Conservation (phyloP, 331 rosid genomes). For the Stylosanthes scabra region DNA sequence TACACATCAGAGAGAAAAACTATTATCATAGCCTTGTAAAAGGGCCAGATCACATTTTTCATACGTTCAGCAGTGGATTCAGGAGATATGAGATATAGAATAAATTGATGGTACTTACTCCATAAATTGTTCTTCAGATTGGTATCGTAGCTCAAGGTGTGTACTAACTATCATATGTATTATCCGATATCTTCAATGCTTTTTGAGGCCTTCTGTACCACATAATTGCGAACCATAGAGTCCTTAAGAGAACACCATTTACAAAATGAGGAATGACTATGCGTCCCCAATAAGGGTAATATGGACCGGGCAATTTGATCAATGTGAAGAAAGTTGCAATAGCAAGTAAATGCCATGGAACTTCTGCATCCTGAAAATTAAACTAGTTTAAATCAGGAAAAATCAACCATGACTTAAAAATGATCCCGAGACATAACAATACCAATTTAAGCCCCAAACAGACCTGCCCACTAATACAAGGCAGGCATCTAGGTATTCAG, state of each 20-base stretch:
- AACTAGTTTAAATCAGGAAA: conserved; percentile 20
- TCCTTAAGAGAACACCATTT: conserved; percentile 64
- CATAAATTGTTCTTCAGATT: conserved; percentile 18
- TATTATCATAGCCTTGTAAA: conserved; percentile 10
- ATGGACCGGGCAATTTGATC: conserved; percentile 87
- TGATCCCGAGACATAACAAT: conserved; percentile 2
- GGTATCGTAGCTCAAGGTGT: conserved; percentile 20
- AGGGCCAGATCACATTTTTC: conserved; percentile 12
- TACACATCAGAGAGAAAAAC: conserved; percentile 29
- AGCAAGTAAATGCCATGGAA: conserved; percentile 93
- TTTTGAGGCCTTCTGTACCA: conserved; percentile 47
- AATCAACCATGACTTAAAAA: conserved; percentile 9
- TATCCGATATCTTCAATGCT: conserved; percentile 37
- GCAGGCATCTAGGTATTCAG: conserved; percentile 8
- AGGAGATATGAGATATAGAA: conserved; percentile 5
- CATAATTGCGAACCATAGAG: conserved; percentile 52
- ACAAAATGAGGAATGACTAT: conserved; percentile 83
- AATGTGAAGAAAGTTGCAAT: conserved; percentile 76
- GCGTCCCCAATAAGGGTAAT: conserved; percentile 91
- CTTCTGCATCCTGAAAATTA: conserved; percentile 78
- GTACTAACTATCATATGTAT: conserved; percentile 31
- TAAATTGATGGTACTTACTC: conserved; percentile 23
- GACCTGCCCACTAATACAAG: conserved; percentile 16
- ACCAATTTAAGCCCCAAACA: background rate
- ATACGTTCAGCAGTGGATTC: background rate